Evolutionary conservation across 768 basidiomycete species (phyloP).

Genomic region (Pisolithus sp.): DNA sequence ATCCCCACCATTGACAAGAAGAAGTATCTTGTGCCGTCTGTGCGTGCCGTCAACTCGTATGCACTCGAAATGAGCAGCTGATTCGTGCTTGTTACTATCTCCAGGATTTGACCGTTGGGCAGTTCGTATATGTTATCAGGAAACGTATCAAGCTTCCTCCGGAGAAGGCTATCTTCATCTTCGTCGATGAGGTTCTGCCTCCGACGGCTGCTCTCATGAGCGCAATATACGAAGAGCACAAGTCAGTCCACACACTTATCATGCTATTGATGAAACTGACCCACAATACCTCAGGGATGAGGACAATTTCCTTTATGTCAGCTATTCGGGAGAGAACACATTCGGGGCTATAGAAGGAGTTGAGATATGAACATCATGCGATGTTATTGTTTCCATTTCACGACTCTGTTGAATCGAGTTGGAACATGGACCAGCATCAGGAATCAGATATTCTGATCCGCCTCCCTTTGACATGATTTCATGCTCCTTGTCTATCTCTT

Average conservation of each 20-base stretch:
- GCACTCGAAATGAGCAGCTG: slow-evolving; percentile 18
- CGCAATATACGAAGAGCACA: slow-evolving; percentile 99
- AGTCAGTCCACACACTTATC: slow-evolving; percentile 49
- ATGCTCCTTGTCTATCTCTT: neutral
- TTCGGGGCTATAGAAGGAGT: slow-evolving; percentile 52
- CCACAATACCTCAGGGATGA: slow-evolving; percentile 65
- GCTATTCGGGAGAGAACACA: slow-evolving; percentile 97
- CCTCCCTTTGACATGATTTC: too few relatives aligned
- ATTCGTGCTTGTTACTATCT: slow-evolving; percentile 10
- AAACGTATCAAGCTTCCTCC: slow-evolving; percentile 99
- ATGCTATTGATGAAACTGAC: slow-evolving; percentile 21
- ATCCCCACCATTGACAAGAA: slow-evolving; percentile 99
- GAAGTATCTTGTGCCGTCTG: slow-evolving; percentile 99
- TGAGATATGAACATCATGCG: slow-evolving; percentile 23
- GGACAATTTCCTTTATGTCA: slow-evolving; percentile 97
- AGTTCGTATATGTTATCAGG: slow-evolving; percentile 99
- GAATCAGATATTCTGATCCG: too few relatives aligned
- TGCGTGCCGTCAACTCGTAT: slow-evolving; percentile 33
- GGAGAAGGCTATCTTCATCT: slow-evolving; percentile 99
- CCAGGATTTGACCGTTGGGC: slow-evolving; percentile 93
- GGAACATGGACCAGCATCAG: too few relatives aligned
- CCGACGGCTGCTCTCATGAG: slow-evolving; percentile 98
- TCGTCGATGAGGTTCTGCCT: slow-evolving; percentile 97
- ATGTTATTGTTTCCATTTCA: neutral
- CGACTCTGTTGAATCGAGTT: too few relatives aligned